Percentiles rank a stretch among this genome's conserved stretches.
These are phyloP conservation scores for Leishmania mexicana DNA, from an alignment of 208 protist species.

Conservation along the genomic window DNA sequence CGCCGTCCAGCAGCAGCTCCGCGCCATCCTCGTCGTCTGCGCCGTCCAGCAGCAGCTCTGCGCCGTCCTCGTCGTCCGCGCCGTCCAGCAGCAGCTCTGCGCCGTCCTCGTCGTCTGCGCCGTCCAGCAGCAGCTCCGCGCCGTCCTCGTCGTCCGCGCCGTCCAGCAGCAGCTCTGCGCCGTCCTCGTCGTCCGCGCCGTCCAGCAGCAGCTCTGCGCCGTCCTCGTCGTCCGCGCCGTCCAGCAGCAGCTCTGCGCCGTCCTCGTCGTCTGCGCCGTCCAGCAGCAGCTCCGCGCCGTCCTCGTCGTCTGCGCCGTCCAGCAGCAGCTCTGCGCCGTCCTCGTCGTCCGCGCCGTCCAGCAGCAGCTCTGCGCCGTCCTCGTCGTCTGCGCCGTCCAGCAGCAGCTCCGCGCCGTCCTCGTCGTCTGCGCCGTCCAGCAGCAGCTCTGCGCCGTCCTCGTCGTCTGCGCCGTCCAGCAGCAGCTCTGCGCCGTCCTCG, in stretches of 20 bases:
- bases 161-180: not conserved
- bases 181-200: no score
- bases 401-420: no score
- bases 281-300: constrained; percentile 2
- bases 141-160: not conserved
- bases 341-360: not conserved
- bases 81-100: not conserved
- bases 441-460: no score
- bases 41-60: not conserved
- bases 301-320: not conserved
- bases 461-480: no score
- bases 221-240: no score
- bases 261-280: not conserved
- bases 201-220: no score
- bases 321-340: not conserved
- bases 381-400: no score
- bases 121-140: not conserved
- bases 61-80: not conserved
- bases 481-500: no score
- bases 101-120: not conserved
- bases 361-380: not conserved
- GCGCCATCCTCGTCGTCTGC: not conserved
- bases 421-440: no score
- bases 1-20: not conserved
- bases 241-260: not conserved